Evolutionary conservation across 805 yeast genomes (phyloP), one percentile per base, ranked within the genome.

Genomic region (Metschnikowia chrysomelidarum): DNA sequence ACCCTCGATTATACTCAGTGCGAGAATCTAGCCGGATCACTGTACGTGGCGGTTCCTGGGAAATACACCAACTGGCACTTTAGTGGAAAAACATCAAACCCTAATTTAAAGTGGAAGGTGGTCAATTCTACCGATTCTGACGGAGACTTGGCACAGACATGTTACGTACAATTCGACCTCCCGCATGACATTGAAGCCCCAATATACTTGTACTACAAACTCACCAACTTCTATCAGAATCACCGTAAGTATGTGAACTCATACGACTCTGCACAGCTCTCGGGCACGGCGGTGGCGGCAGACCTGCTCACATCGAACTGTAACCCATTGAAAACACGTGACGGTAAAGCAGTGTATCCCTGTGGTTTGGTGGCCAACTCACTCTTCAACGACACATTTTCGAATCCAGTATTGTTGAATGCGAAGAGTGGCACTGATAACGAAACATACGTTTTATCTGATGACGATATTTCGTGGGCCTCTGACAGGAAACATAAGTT

Each of bases 341-440:
- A 56, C 11, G 70, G 65, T 10, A 76, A 73, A 46, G 54, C 69
- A 11, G 54, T 73, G 43, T 91, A 91, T 57, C 98, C 98, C 12
- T 93, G 98, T 65, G 98, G 98, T 1, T 71, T 91, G 32, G 87
- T 91, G 46, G 95, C 98, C 34, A 91, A 91, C 62, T 87, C 97
- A 0, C 61, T 76, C 59, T 91, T 93, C 71, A 91, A 91, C 60
- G 98, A 91, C 55, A 78, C 96, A 3, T 81, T 86, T 53, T 64
- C 75, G 6, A 62, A 69, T 12, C 82, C 81, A 2, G 54, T 56
- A 3, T 64, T 69, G 16, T 64, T 73, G 18, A 71, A 70, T 41
- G 57, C 74, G 8, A 62, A 64, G 40, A 60, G 56, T 23, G 69
- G 80, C 1, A 47, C 62, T 19, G 46, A 53, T 20, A 72, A 75